phyloP scores from a whole-genome alignment of 129 eudicot genomes.

The Mikania micrantha region DNA sequence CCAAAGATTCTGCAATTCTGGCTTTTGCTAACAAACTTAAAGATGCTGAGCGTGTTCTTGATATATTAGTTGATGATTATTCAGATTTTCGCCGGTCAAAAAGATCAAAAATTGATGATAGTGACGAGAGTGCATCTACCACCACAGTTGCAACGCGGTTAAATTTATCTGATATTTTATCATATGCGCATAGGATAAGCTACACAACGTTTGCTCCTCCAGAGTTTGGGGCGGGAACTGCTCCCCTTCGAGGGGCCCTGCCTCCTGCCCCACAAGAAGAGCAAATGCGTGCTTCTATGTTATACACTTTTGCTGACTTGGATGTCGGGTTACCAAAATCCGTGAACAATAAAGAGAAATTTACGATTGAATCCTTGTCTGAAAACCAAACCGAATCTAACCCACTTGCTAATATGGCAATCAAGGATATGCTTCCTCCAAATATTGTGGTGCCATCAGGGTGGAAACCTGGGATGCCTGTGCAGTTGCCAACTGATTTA shows the following conservation, averaged over 20 bases:
- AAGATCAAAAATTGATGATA: constrained; percentile 46
- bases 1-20: constrained; percentile 63
- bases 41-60: constrained; percentile 82
- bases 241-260: constrained; percentile 85
- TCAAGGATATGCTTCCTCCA: constrained; percentile 62
- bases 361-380: constrained; percentile 53
- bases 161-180: constrained; percentile 60
- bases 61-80: constrained; percentile 83
- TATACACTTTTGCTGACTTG: constrained; percentile 65
- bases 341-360: constrained; percentile 48
- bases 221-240: constrained; percentile 82
- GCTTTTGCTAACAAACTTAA: constrained; percentile 75
- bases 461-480: constrained; percentile 99
- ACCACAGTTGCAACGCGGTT: constrained; percentile 69
- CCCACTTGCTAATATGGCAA: constrained; percentile 38
- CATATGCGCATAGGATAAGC: constrained; percentile 86
- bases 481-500: constrained; percentile 68
- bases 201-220: constrained; percentile 99
- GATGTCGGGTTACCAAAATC: constrained; percentile 78
- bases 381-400: constrained; percentile 40
- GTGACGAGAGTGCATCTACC: constrained; percentile 42
- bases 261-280: constrained; percentile 99
- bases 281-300: constrained; percentile 90
- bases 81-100: constrained; percentile 69
- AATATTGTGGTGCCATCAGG: constrained; percentile 81